These are phyloP conservation scores for Mortierella hygrophila DNA, from an alignment of 192 early-diverging fungal genomes.

Conservation along the genomic window DNA sequence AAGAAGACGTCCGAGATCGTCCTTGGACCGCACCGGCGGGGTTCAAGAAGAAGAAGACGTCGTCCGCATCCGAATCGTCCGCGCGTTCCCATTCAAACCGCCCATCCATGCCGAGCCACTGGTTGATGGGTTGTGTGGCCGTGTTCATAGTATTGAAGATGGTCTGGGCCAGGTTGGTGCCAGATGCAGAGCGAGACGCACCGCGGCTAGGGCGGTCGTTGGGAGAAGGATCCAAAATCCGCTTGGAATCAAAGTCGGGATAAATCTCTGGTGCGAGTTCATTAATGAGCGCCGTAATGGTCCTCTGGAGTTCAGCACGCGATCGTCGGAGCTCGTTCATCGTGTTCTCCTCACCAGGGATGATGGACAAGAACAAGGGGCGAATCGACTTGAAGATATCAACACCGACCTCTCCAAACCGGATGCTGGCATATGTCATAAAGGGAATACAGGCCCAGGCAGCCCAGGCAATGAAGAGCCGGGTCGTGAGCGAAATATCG, in stretches of 20 bases:
- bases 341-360: constrained; percentile 64
- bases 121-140: constrained; percentile 52
- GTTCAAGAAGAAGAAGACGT: constrained; percentile 66
- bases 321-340: constrained; percentile 75
- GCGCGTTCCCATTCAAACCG: constrained; percentile 68
- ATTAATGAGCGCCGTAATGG: constrained; percentile 85
- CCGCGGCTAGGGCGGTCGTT: constrained; percentile 44
- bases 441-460: constrained; percentile 69
- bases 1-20: constrained; percentile 60
- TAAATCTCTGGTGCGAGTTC: constrained; percentile 88
- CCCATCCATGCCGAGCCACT: constrained; percentile 69
- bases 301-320: constrained; percentile 79
- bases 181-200: constrained; percentile 42
- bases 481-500: constrained; percentile 57
- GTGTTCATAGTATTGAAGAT: constrained; percentile 38
- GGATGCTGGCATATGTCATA: constrained; percentile 79
- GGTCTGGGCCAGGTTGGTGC: constrained; percentile 27
- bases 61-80: constrained; percentile 67
- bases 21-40: constrained; percentile 58
- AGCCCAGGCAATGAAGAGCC: constrained; percentile 48
- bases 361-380: constrained; percentile 84
- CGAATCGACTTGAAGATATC: constrained; percentile 86
- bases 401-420: constrained; percentile 81
- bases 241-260: constrained; percentile 74
- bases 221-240: constrained; percentile 54